These are phyloP conservation scores for Ophiostoma novo-ulmi DNA, from an alignment of 2,329 filamentous ascomycete species.

Conservation along the genomic window DNA sequence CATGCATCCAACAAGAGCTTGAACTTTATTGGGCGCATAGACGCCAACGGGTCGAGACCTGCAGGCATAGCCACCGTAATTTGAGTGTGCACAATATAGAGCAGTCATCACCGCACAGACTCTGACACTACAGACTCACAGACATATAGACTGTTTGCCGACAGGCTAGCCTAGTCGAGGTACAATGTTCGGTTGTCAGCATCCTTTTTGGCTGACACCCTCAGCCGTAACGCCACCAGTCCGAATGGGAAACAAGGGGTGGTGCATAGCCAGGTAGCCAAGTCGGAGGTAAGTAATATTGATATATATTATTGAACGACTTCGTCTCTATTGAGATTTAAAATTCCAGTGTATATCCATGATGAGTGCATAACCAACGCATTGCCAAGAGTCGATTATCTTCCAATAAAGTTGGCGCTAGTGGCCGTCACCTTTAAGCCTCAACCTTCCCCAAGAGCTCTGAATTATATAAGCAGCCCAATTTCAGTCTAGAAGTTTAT, in stretches of 20 bases:
- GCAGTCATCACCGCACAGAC: no score
- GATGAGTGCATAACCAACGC: background rate
- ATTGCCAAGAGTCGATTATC: background rate
- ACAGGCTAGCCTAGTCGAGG: background rate
- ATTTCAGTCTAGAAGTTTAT: background rate
- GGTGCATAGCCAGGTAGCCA: background rate
- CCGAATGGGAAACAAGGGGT: background rate
- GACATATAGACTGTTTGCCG: background rate
- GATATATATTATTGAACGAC: background rate
- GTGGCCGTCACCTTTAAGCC: background rate
- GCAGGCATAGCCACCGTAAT: slow-evolving; percentile 3
- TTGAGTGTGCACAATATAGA: background rate
- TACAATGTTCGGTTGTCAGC: background rate
- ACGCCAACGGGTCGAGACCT: slow-evolving; percentile 1
- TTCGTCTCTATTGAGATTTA: background rate
- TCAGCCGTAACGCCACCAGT: background rate
- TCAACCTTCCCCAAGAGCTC: background rate
- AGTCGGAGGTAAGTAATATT: background rate
- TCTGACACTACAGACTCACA: no score
- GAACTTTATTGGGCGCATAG: background rate
- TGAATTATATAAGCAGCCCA: background rate
- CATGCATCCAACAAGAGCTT: background rate
- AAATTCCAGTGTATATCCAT: background rate
- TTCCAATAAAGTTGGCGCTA: background rate
- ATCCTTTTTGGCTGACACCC: background rate